phyloP scores from a whole-genome alignment of 1,284 basidiomycete species.

The Trichosporon asahii region DNA sequence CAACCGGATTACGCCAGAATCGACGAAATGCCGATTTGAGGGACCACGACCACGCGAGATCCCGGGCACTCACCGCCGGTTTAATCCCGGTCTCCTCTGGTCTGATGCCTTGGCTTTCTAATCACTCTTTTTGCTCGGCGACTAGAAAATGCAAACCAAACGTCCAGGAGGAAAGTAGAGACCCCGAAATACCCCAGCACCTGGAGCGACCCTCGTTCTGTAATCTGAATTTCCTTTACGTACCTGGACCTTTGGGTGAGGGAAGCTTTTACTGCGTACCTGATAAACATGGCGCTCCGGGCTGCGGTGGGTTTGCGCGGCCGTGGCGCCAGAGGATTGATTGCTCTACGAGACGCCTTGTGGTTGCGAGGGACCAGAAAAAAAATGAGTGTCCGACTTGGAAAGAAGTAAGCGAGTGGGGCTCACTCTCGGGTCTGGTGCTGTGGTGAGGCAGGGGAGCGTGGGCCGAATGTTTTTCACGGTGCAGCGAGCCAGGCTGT shows the following conservation, averaged over 20 bases:
- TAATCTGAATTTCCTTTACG: slow-evolving; percentile 1
- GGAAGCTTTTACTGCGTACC: not conserved
- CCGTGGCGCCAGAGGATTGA: not conserved
- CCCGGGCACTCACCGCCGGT: not conserved
- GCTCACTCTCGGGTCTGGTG: not conserved
- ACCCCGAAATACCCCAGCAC: slow-evolving; percentile 1
- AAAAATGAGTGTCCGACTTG: not conserved
- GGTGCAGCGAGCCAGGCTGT: not conserved
- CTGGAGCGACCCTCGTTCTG: not conserved
- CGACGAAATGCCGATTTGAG: not conserved
- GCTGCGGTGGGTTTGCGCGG: too few relatives aligned
- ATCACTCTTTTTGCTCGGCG: not conserved
- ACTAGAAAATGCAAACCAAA: not conserved
- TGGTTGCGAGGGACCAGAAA: not conserved
- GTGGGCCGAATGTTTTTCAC: not conserved
- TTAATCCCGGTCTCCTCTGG: not conserved
- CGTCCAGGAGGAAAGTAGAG: not conserved
- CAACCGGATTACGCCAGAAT: not conserved
- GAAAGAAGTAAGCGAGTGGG: not conserved
- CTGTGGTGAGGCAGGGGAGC: not conserved
- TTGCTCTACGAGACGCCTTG: not conserved
- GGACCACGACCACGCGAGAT: not conserved
- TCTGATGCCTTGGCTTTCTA: not conserved
- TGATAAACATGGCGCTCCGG: not conserved
- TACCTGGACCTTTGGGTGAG: not conserved